Conservation (phyloP, 1,284 basidiomycete species). For the Papiliotrema laurentii region DNA sequence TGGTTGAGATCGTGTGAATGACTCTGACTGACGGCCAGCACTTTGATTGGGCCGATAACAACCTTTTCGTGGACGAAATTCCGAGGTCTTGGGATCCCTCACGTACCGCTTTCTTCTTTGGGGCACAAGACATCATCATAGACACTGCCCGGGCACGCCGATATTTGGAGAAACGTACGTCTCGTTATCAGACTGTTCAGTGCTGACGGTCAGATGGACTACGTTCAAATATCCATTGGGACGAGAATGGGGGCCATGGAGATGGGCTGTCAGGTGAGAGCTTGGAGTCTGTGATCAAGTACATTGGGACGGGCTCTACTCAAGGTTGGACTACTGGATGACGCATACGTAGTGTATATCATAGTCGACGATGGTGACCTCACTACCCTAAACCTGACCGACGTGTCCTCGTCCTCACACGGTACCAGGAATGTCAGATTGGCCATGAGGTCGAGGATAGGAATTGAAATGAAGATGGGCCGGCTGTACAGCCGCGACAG, state of each 20-base stretch:
- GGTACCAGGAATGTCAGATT: no score
- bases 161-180: slow-evolving; percentile 58
- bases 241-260: slow-evolving; percentile 66
- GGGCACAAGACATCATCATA: slow-evolving; percentile 73
- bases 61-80: slow-evolving; percentile 82
- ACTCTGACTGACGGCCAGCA: slow-evolving; percentile 15
- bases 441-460: no score
- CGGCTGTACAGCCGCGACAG: no score
- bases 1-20: slow-evolving; percentile 10
- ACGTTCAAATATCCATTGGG: slow-evolving; percentile 63
- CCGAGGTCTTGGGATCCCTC: slow-evolving; percentile 60
- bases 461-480: no score
- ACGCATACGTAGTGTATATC: no score
- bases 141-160: slow-evolving; percentile 62
- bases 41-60: slow-evolving; percentile 72
- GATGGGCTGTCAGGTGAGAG: slow-evolving; percentile 61
- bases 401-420: no score
- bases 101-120: slow-evolving; percentile 62
- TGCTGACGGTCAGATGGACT: slow-evolving; percentile 58
- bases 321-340: no score
- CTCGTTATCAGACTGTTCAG: slow-evolving; percentile 2
- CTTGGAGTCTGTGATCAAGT: slow-evolving; percentile 60
- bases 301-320: slow-evolving; percentile 52
- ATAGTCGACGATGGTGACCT: no score
- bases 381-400: no score